These are phyloP conservation scores for Dryas alaskensis DNA, from an alignment of 306 rosid genomes.

Conservation along the genomic window DNA sequence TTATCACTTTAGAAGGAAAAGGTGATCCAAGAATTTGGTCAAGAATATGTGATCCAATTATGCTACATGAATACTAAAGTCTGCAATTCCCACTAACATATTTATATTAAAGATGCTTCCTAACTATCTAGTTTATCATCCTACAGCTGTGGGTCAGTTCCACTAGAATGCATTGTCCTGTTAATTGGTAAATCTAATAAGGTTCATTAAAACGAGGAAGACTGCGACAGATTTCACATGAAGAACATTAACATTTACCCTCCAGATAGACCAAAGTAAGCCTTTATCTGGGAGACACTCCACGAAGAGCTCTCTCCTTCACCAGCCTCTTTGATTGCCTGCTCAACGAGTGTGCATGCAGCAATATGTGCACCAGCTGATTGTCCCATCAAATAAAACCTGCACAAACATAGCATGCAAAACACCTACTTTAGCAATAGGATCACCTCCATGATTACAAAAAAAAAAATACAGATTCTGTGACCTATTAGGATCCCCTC, in stretches of 20 bases:
- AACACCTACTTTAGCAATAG: slow-evolving; percentile 21
- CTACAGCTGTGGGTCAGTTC: neutral
- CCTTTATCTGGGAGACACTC: slow-evolving; percentile 82
- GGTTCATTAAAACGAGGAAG: neutral
- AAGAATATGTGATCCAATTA: neutral
- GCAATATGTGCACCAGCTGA: slow-evolving; percentile 99
- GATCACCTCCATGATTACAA: neutral
- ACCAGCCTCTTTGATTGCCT: slow-evolving; percentile 87
- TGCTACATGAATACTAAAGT: neutral
- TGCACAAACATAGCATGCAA: slow-evolving; percentile 25
- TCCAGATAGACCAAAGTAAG: slow-evolving; percentile 94
- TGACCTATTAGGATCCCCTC: slow-evolving; percentile 88
- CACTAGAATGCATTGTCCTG: neutral
- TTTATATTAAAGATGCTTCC: neutral
- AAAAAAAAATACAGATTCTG: neutral
- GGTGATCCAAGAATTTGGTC: neutral
- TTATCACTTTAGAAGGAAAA: neutral
- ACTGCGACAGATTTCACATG: neutral
- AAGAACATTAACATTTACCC: slow-evolving; percentile 48
- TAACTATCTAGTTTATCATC: neutral
- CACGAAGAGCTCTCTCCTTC: slow-evolving; percentile 80
- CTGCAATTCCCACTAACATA: neutral
- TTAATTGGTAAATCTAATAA: neutral
- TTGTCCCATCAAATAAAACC: slow-evolving; percentile 96
- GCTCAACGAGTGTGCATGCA: slow-evolving; percentile 75